phyloP scores from a whole-genome alignment of 768 basidiomycete species.

The Cyathus striatus region DNA sequence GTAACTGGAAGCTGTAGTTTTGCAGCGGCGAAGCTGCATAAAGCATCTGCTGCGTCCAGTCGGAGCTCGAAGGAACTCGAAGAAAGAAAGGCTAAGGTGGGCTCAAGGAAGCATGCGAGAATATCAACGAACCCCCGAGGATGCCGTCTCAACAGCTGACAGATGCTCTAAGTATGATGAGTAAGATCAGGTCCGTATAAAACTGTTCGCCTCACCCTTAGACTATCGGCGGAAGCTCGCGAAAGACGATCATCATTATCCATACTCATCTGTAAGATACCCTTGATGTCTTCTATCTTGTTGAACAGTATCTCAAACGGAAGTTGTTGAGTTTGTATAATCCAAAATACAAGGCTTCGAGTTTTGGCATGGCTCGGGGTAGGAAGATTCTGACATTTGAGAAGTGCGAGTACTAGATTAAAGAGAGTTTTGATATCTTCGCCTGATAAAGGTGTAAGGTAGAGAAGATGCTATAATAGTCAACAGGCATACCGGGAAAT shows the following conservation, averaged over 20 bases:
- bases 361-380: conserved; percentile 38
- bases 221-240: conserved; percentile 25
- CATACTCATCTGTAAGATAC: conserved; percentile 30
- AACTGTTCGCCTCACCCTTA: conserved; percentile 19
- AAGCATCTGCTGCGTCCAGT: conserved; percentile 49
- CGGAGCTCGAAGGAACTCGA: conserved; percentile 27
- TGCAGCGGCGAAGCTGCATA: conserved; percentile 49
- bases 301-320: conserved; percentile 32
- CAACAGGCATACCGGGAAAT: conserved; percentile 42
- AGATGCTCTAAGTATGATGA: conserved; percentile 22
- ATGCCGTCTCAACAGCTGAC: conserved; percentile 29
- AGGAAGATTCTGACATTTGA: conserved; percentile 25
- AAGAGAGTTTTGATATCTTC: conserved; percentile 39
- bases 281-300: conserved; percentile 22
- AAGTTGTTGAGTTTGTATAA: conserved; percentile 44
- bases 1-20: conserved; percentile 18
- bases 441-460: conserved; percentile 20
- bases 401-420: conserved; percentile 37
- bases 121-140: conserved; percentile 43
- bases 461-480: background rate
- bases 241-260: conserved; percentile 19
- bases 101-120: conserved; percentile 44
- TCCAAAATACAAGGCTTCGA: conserved; percentile 42
- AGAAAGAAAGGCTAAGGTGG: conserved; percentile 23
- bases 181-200: background rate